These are phyloP conservation scores for Rhododendron molle DNA, from an alignment of 148 eudicot genomes.

Conservation along the genomic window DNA sequence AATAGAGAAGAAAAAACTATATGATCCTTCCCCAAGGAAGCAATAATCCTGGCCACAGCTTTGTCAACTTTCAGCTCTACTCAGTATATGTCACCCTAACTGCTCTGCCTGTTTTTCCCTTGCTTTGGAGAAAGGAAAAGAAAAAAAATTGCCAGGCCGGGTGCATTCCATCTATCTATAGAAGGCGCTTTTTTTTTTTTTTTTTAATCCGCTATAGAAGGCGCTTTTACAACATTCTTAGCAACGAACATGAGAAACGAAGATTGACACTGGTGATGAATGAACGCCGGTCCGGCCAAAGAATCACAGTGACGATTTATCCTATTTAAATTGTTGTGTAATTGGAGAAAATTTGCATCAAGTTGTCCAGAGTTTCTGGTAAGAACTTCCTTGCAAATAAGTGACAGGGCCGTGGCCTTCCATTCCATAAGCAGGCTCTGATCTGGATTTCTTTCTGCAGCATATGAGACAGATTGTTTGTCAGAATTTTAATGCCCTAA, in stretches of 20 bases:
- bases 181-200: slow-evolving; percentile 15
- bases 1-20: slow-evolving; percentile 6
- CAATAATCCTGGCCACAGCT: slow-evolving; percentile 18
- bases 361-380: slow-evolving; percentile 67
- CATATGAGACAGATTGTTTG: neutral
- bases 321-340: slow-evolving; percentile 43
- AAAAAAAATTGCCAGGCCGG: neutral
- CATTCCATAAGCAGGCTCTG: slow-evolving; percentile 82
- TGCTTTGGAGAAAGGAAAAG: slow-evolving; percentile 7
- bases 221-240: slow-evolving; percentile 28
- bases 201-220: too few species aligned
- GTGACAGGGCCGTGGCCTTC: slow-evolving; percentile 74
- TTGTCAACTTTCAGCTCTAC: neutral
- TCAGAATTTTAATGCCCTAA: neutral
- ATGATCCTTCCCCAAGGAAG: slow-evolving; percentile 19
- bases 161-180: slow-evolving; percentile 10
- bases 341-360: slow-evolving; percentile 68
- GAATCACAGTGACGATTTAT: slow-evolving; percentile 17
- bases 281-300: slow-evolving; percentile 25
- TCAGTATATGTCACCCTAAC: neutral
- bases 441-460: slow-evolving; percentile 55
- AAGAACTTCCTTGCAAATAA: slow-evolving; percentile 84
- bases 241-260: slow-evolving; percentile 17
- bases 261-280: slow-evolving; percentile 14
- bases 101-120: slow-evolving; percentile 18